Evolutionary conservation across 352 stramenopile genomes (phyloP).

Genomic region (Phytophthora constricta): DNA sequence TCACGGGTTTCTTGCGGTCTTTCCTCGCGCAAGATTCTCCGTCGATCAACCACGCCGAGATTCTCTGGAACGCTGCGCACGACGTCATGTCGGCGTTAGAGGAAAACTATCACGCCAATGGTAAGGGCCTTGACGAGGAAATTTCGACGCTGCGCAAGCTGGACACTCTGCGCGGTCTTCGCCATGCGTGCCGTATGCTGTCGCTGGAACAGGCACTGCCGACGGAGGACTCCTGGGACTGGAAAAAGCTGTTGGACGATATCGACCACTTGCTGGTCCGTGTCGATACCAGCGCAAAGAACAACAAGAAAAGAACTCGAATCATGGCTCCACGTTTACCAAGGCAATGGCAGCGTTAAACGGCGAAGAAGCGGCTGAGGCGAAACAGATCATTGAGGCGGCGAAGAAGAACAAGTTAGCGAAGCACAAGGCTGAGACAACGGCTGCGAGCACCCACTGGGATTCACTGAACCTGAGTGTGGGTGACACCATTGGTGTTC

Average conservation of each 20-base stretch:
- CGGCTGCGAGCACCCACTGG: slow-evolving; percentile 59
- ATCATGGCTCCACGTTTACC: slow-evolving; percentile 29
- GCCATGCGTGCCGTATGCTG: slow-evolving; percentile 66
- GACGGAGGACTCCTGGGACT: slow-evolving; percentile 81
- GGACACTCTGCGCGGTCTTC: slow-evolving; percentile 67
- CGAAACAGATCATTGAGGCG: slow-evolving; percentile 37
- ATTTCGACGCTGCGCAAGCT: slow-evolving; percentile 66
- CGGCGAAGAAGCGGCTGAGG: slow-evolving; percentile 34
- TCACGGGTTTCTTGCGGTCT: slow-evolving; percentile 89
- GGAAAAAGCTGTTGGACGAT: slow-evolving; percentile 77
- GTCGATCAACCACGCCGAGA: slow-evolving; percentile 92
- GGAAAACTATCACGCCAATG: slow-evolving; percentile 70
- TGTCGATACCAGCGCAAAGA: slow-evolving; percentile 58
- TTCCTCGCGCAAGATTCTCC: slow-evolving; percentile 91
- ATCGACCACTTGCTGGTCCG: slow-evolving; percentile 71
- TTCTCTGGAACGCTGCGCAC: slow-evolving; percentile 92
- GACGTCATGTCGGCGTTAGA: slow-evolving; percentile 91
- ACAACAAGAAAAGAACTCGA: slow-evolving; percentile 45
- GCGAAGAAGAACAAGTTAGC: slow-evolving; percentile 33
- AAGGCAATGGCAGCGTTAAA: slow-evolving; percentile 34
- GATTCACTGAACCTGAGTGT: slow-evolving; percentile 64
- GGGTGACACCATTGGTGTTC: slow-evolving; percentile 72
- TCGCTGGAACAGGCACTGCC: slow-evolving; percentile 74
- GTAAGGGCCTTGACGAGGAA: slow-evolving; percentile 43
- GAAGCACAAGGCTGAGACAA: slow-evolving; percentile 29